Evolutionary conservation across 2,329 filamentous ascomycete species (phyloP).

Genomic region (Gnomoniopsis sp.): DNA sequence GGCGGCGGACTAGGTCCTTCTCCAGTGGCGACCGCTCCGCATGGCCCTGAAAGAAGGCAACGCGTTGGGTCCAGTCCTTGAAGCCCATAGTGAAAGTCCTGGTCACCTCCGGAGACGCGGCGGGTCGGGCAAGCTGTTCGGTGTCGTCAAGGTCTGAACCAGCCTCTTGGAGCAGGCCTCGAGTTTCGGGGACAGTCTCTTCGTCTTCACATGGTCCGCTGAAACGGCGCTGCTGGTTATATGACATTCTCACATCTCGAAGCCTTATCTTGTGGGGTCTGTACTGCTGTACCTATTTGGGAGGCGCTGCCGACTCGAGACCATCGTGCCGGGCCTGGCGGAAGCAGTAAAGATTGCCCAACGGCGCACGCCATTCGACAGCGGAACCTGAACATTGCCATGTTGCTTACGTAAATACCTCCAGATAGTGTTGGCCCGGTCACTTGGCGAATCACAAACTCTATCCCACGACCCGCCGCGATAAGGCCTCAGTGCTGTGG

Average conservation of each 20-base stretch:
- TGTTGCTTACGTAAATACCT: not conserved
- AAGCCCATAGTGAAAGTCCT: slow-evolving; percentile 4
- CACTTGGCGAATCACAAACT: not conserved
- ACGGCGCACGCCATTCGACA: not conserved
- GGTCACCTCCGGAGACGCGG: not conserved
- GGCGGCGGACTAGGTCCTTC: slow-evolving; percentile 28
- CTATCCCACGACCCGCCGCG: not conserved
- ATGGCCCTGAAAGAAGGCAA: slow-evolving; percentile 10
- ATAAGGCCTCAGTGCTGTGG: not conserved
- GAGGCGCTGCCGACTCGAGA: not conserved
- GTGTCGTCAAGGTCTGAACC: not conserved
- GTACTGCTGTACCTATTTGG: not conserved
- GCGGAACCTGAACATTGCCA: not conserved
- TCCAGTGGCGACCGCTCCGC: slow-evolving; percentile 27
- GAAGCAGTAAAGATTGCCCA: not conserved
- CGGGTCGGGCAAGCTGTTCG: not conserved
- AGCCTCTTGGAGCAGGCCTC: not conserved
- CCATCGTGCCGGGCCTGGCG: not conserved
- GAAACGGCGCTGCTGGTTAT: not conserved
- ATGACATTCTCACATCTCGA: slow-evolving; percentile 4
- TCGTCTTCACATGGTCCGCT: not conserved
- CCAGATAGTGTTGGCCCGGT: not conserved
- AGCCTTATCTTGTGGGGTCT: not conserved
- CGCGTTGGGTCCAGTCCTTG: not conserved
- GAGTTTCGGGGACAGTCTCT: not conserved